A percentile compares a stretch with the other conserved stretches of the same genome.
Evolutionary conservation across 2,329 filamentous ascomycete species (phyloP).

Genomic region (Cytospora schulzeri): DNA sequence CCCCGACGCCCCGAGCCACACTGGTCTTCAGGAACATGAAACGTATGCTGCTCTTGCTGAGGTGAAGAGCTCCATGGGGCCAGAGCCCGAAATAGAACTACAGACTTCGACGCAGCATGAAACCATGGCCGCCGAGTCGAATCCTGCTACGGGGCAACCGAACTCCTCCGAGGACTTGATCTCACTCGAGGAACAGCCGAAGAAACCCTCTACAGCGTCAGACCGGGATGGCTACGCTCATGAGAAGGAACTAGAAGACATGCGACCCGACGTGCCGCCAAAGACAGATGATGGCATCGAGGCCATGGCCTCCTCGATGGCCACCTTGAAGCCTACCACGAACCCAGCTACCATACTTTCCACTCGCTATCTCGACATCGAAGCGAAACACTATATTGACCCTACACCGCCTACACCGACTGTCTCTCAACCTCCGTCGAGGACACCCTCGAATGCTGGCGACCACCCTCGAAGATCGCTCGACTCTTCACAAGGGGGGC

Average conservation of each 20-base stretch:
- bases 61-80: conserved; percentile 28
- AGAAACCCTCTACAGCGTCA: background rate
- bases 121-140: conserved; percentile 10
- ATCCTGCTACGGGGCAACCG: conserved; percentile 7
- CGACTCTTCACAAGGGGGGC: conserved; percentile 55
- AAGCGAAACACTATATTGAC: conserved; percentile 54
- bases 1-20: conserved; percentile 17
- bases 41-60: conserved; percentile 15
- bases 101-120: conserved; percentile 19
- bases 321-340: conserved; percentile 51
- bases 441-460: conserved; percentile 59
- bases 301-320: conserved; percentile 48
- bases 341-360: conserved; percentile 41
- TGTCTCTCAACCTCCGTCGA: conserved; percentile 58
- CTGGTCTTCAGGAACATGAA: conserved; percentile 22
- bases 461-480: conserved; percentile 48
- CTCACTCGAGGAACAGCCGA: conserved; percentile 7
- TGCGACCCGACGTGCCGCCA: conserved; percentile 8
- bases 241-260: background rate
- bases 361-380: conserved; percentile 50
- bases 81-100: conserved; percentile 19
- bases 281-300: conserved; percentile 24
- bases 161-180: conserved; percentile 23
- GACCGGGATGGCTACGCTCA: conserved; percentile 9
- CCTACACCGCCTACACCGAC: conserved; percentile 60